Evolutionary conservation across 306 rosid species (phyloP).

Genomic region (Parietaria judaica): DNA sequence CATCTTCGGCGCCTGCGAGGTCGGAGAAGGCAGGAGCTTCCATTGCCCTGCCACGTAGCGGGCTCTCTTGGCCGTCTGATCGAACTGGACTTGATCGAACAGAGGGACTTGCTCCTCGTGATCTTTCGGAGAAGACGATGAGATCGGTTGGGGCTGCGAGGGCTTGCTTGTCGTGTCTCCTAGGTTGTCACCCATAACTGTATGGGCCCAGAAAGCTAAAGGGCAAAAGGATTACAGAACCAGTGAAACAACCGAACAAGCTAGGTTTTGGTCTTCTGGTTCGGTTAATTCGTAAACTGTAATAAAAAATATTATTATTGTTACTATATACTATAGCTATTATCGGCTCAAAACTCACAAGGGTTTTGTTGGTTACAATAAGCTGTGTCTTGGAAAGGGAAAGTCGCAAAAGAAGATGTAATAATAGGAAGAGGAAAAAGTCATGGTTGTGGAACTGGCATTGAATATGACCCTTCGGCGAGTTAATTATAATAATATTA

Average conservation of each 20-base stretch:
- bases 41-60: conserved; percentile 74
- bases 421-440: conserved; percentile 28
- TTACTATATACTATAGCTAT: neutral
- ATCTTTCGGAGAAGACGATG: conserved; percentile 45
- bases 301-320: too few relatives aligned
- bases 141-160: conserved; percentile 31
- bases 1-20: conserved; percentile 36
- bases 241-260: conserved; percentile 26
- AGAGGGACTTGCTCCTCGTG: conserved; percentile 43
- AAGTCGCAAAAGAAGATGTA: conserved; percentile 28
- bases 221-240: neutral
- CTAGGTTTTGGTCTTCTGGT: conserved; percentile 11
- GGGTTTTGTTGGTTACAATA: neutral
- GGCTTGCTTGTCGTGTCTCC: conserved; percentile 54
- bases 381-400: conserved; percentile 30
- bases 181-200: conserved; percentile 38
- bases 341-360: neutral
- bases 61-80: conserved; percentile 48
- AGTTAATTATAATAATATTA: conserved; percentile 18
- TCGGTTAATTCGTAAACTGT: neutral
- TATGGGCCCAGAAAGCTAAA: conserved; percentile 31
- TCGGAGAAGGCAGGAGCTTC: conserved; percentile 73
- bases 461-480: conserved; percentile 53
- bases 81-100: conserved; percentile 48
- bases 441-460: conserved; percentile 59